Percentiles rank a stretch among this genome's conserved stretches.
These are phyloP conservation scores for Heritiera fomes DNA, from an alignment of 345 rosid species.

Conservation along the genomic window DNA sequence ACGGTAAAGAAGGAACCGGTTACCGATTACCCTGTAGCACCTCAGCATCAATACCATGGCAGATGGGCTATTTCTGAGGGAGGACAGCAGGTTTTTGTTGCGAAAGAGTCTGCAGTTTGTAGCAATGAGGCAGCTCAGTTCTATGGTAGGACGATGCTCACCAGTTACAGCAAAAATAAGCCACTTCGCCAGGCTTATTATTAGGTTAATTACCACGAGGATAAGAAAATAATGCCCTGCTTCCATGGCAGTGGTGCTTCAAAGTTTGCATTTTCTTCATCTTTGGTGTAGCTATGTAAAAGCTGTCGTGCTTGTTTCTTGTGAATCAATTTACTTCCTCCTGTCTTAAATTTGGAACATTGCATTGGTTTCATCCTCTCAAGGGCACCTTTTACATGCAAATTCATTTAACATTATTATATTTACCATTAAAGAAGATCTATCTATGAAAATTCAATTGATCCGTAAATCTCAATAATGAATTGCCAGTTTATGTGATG, in stretches of 20 bases:
- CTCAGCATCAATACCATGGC: conserved; percentile 4
- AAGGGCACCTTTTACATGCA: too few species aligned
- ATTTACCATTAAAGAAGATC: too few species aligned
- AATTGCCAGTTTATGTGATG: too few species aligned
- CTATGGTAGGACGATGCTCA: conserved; percentile 12
- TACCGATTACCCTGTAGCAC: not conserved
- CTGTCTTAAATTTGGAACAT: not conserved
- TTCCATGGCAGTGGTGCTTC: not conserved
- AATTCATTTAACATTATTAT: too few species aligned
- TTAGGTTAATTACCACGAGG: not conserved
- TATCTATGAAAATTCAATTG: too few species aligned
- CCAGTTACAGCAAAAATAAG: not conserved
- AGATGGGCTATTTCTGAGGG: not conserved
- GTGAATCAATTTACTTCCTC: too few species aligned
- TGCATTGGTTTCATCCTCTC: not conserved
- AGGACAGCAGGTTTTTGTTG: not conserved
- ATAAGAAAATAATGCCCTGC: not conserved
- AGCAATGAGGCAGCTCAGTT: conserved; percentile 10
- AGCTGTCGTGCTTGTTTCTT: not conserved
- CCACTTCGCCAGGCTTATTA: not conserved
- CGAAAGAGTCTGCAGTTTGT: not conserved
- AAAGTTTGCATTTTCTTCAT: not conserved
- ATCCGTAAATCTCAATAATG: too few species aligned
- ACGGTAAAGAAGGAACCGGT: not conserved
- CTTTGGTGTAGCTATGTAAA: not conserved